Evolutionary conservation across 768 basidiomycete genomes (phyloP), one percentile per base, ranked within the genome.

Genomic region (Lactarius deliciosus): DNA sequence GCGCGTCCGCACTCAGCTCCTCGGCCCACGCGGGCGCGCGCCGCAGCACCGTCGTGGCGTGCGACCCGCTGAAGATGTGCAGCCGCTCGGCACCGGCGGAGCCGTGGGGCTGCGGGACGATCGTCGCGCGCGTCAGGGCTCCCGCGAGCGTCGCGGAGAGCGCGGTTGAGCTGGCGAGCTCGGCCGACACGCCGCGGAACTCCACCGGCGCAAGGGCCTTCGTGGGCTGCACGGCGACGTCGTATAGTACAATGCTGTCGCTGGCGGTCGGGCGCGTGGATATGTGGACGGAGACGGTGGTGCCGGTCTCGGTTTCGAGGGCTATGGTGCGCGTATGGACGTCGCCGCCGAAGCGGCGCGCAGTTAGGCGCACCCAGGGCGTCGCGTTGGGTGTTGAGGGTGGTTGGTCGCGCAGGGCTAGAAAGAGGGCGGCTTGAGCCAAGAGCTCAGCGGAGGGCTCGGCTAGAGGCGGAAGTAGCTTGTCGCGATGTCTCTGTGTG

Each of bases 341-440:
- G 75, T 90, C 87, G 9, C 90, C 92, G 18, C 86, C 91, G 74
- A 96, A 94, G 13, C 94, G 85, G 45, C 89, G 86, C 13, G 89
- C 87, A 1, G 82, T 78, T 36, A 97, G 80, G 2, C 86, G 80
- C 16, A 80, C 78, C 91, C 93, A 95, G 0, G 91, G 89, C 5
- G 85, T 85, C 1, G 77, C 38, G 64, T 43, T 40, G 32, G 64
- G 9, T 56, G 72, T 56, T 41, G 63, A 45, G 25, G 32, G n/a
- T 18, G 78, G 74, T 34, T 83, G 82, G 65, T 90, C 90, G 47
- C 90, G 85, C 18, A 93, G 82, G 20, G 81, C 81, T 13, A 92
- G 78, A 73, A 83, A 96, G 8, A 97, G 80, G 0, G 90, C 94
- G 1, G 90, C 91, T 74, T 91, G 90, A 2, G 90, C 91, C 6